These are phyloP conservation scores for Zoysia matrella DNA, from an alignment of 202 grass and related monocot species.

Conservation along the genomic window DNA sequence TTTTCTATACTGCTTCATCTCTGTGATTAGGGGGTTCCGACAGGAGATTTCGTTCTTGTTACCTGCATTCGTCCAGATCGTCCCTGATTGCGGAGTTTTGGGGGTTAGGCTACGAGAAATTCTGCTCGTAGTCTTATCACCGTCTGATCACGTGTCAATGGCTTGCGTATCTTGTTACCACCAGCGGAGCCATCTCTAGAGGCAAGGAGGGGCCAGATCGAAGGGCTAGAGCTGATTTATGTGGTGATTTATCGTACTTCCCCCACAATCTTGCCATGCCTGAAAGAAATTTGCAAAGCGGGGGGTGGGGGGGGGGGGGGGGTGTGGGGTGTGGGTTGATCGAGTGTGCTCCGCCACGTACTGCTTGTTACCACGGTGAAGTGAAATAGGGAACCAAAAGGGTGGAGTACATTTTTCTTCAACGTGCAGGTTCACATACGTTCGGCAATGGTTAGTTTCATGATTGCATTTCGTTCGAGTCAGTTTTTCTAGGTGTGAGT, in stretches of 20 bases:
- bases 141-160: neutral
- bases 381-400: neutral
- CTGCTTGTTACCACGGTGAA: neutral
- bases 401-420: neutral
- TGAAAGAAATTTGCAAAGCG: too few relatives aligned
- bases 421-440: neutral
- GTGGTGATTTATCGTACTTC: too few relatives aligned
- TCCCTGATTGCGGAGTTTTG: neutral
- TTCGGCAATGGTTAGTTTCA: neutral
- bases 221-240: too few relatives aligned
- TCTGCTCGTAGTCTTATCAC: neutral
- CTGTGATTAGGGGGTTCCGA: neutral
- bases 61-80: neutral
- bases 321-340: too few relatives aligned
- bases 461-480: neutral
- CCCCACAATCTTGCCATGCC: too few relatives aligned
- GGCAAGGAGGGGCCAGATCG: too few relatives aligned
- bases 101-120: neutral
- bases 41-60: neutral
- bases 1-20: neutral
- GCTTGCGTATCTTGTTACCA: neutral
- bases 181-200: too few relatives aligned
- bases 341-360: too few relatives aligned
- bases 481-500: neutral
- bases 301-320: too few relatives aligned